A percentile compares a stretch with the other conserved stretches of the same genome.
Evolutionary conservation across 345 rosid species (phyloP).

Genomic region (Eucalyptus sideroxylon): DNA sequence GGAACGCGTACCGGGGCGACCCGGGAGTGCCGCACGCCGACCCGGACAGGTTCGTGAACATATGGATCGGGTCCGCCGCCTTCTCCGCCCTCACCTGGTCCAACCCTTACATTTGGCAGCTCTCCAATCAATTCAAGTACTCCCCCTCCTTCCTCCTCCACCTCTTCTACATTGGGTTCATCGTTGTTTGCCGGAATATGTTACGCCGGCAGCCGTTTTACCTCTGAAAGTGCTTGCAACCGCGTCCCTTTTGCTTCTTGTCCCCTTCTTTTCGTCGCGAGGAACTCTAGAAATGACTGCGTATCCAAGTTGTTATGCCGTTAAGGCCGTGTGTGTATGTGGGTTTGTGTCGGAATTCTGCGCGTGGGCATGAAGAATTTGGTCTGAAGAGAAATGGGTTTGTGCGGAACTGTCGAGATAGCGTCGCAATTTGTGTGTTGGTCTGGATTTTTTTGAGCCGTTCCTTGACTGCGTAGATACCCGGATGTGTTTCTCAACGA

Average conservation of each 20-base stretch:
- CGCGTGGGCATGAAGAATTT: background rate
- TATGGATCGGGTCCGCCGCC: constrained; percentile 76
- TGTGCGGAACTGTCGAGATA: background rate
- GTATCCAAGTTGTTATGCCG: background rate
- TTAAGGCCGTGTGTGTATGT: background rate
- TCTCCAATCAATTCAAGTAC: constrained; percentile 67
- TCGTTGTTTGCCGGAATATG: background rate
- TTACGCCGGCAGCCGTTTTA: background rate
- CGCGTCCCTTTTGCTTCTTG: background rate
- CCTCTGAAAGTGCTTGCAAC: background rate
- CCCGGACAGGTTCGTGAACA: constrained; percentile 56
- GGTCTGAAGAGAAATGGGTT: background rate
- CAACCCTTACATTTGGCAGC: constrained; percentile 83
- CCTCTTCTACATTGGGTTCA: background rate
- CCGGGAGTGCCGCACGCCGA: constrained; percentile 91
- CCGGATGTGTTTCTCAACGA: background rate
- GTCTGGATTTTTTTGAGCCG: background rate
- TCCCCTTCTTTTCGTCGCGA: background rate
- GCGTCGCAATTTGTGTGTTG: background rate
- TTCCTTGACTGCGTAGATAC: background rate
- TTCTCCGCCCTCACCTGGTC: constrained; percentile 56
- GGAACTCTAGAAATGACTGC: background rate
- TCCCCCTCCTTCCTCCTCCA: background rate
- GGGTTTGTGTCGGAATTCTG: background rate
- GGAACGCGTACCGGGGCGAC: constrained; percentile 88